Base-by-base conservation (phyloP, 2,329 filamentous ascomycete genomes). In the Claviceps purpurea region DNA sequence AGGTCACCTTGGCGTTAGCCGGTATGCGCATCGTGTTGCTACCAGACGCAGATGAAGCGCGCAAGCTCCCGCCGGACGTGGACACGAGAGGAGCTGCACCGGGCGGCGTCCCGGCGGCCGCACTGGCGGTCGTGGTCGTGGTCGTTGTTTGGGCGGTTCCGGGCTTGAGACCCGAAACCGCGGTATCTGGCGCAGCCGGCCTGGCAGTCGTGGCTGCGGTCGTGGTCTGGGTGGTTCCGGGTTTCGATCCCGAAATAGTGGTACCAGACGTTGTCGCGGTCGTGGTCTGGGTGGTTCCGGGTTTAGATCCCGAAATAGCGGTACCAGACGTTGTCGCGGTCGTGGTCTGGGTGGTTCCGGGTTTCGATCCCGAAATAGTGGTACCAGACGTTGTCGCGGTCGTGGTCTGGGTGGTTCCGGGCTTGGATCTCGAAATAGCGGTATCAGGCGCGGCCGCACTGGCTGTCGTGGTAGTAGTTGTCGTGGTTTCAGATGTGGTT, bases 401-500 rank as follows among this genome's bases (percentile, higher is more conserved):
- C 52, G 24, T 6, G 4, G 24, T 24, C 24, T 24, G 24, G 52
- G 70, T 70, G 50, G 66, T 61, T 57, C 64, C 68, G 41, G 69
- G 66, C 52, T 59, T 59, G 47, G 65, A 57, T 58, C 66, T 63
- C 55, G 67, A 58, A 55, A 70, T 59, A 52, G 68, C 62, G 52
- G 71, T 71, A 58, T 66, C 63, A 39, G 70, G 62, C 46, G 59
- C 59, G 53, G 58, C 53, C 30, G 66, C 61, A 56, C 62, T 63
- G 53, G 62, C 60, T 55, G 26, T 26, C 26, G 26, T 26, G 26
- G 68, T 58, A 26, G 26, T 26, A 26, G 26, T 30, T 30, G 26
- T 4, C 8, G 70, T 70, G 50, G 66, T 61, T 57, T 64, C 68
- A 41, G 69, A 66, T 52, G 59, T 59, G 49, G 65, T 57, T 58